phyloP scores from a whole-genome alignment of 2,329 filamentous ascomycete species.

The Nannizzia gypsea region DNA sequence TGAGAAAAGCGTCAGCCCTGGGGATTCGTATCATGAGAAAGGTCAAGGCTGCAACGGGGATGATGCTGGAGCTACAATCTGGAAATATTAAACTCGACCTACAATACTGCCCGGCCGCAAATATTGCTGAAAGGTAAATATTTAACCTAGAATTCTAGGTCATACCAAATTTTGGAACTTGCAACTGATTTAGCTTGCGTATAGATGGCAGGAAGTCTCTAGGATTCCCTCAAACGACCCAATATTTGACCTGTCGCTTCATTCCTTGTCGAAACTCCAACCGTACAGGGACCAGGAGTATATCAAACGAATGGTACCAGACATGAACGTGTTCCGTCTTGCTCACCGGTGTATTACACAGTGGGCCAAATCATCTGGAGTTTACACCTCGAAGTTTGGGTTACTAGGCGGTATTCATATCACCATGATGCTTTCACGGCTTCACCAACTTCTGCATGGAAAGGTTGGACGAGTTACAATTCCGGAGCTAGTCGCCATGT shows the following conservation, averaged over 20 bases:
- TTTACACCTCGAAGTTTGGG: slow-evolving; percentile 55
- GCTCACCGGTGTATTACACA: slow-evolving; percentile 50
- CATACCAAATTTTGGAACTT: not conserved
- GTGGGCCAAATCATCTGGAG: slow-evolving; percentile 51
- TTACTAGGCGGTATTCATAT: slow-evolving; percentile 56
- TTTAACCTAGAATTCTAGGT: not conserved
- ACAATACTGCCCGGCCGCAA: slow-evolving; percentile 52
- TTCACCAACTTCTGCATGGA: slow-evolving; percentile 45
- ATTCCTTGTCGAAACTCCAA: slow-evolving; percentile 51
- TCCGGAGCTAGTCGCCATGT: slow-evolving; percentile 44
- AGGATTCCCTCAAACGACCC: slow-evolving; percentile 41
- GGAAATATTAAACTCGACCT: slow-evolving; percentile 49
- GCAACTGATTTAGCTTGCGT: not conserved
- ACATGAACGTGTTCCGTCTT: slow-evolving; percentile 45
- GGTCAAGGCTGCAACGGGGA: slow-evolving; percentile 48
- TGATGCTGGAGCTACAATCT: slow-evolving; percentile 54
- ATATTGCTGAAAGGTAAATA: slow-evolving; percentile 40
- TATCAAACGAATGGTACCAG: slow-evolving; percentile 48
- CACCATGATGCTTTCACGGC: slow-evolving; percentile 47
- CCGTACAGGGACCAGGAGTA: slow-evolving; percentile 52
- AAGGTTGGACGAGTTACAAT: slow-evolving; percentile 31
- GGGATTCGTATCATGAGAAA: slow-evolving; percentile 44
- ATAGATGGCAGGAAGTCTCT: slow-evolving; percentile 28
- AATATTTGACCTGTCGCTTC: slow-evolving; percentile 44
- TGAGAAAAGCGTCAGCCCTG: slow-evolving; percentile 37